A percentile compares a stretch with the other conserved stretches of the same genome.
These are phyloP conservation scores for Hanseniaspora sp. DNA, from an alignment of 1,139 yeast genomes.

Conservation along the genomic window DNA sequence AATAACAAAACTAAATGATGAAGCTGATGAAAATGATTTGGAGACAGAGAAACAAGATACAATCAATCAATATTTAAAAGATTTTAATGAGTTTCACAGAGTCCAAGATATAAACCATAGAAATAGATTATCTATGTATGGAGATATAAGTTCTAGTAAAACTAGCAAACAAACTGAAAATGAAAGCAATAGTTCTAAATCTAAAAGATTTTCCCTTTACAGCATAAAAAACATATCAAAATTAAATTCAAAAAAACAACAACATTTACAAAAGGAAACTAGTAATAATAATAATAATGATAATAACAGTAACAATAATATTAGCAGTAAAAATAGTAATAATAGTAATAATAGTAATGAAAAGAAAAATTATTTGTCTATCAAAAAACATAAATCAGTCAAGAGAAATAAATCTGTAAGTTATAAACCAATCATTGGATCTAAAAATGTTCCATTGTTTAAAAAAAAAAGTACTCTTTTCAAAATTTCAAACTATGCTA, in stretches of 20 bases:
- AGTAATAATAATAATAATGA: not conserved
- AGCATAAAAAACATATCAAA: not conserved
- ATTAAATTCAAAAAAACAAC: not conserved
- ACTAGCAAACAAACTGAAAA: not conserved
- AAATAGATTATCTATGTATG: conserved; percentile 11
- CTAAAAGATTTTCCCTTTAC: not conserved
- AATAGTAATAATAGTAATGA: not conserved
- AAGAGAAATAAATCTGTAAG: conserved; percentile 9
- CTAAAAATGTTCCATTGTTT: conserved; percentile 7
- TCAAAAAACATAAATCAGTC: not conserved
- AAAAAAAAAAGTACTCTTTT: conserved; percentile 1
- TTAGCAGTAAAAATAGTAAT: not conserved
- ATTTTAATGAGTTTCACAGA: conserved; percentile 16
- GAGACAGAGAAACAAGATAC: not conserved
- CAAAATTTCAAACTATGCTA: not conserved
- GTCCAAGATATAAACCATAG: conserved; percentile 17
- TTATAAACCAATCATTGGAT: not conserved
- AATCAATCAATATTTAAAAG: conserved; percentile 10
- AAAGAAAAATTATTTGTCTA: not conserved
- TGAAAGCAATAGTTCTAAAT: not conserved
- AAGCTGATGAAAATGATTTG: not conserved
- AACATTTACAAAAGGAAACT: too few species aligned
- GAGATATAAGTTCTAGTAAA: not conserved
- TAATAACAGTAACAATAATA: not conserved
- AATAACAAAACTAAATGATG: conserved; percentile 7